Evolutionary conservation across 192 early-diverging fungal genomes (phyloP), one percentile per base, ranked within the genome.

Genomic region (Podila clonocystis): DNA sequence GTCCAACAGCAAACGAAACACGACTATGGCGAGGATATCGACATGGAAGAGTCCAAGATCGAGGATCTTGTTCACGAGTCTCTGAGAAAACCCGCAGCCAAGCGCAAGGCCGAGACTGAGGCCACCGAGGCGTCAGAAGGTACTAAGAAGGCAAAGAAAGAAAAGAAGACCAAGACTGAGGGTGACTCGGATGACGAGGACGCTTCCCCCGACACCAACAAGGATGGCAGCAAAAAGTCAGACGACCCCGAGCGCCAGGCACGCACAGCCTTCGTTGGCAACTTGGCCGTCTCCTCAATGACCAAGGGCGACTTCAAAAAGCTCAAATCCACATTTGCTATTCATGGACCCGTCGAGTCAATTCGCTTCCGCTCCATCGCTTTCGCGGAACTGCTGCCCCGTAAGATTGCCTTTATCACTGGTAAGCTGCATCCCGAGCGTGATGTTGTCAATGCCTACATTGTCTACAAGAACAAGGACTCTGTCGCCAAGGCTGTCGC

Each of bases 261-360:
- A 57, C 89, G 96, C 52, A 97, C 97, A n/a, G 73, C 93, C 20
- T 99, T 98, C 86, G 88, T 99, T n/a, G 97, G 97, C 31, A 99
- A 99, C 74, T 82, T 99, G 57, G 83, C 92, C 22, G 87, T 94
- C n/a, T 66, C 66, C 24, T 64, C 72, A 3, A 84, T 78, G 72
- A 69, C 70, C n/a, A 78, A 94, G 86, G 84, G 69, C 0, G 82
- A 83, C 4, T 86, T 89, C 68, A 94, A 90, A 62, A 85, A 91
- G 41, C 83, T 99, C 11, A 91, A 94, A 65, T 66, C 76, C 20
- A 73, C 91, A 24, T 95, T 98, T 72, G 55, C 74, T 20, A 67
- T 85, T 30, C 89, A 86, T 77, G 97, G 97, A 58, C 75, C 84
- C 33, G 71, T 99, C 58, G 95, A 95, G 67, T 92, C 92, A 68